phyloP scores from a whole-genome alignment of 2,329 filamentous ascomycete species.

The Ophiostoma ulmi region DNA sequence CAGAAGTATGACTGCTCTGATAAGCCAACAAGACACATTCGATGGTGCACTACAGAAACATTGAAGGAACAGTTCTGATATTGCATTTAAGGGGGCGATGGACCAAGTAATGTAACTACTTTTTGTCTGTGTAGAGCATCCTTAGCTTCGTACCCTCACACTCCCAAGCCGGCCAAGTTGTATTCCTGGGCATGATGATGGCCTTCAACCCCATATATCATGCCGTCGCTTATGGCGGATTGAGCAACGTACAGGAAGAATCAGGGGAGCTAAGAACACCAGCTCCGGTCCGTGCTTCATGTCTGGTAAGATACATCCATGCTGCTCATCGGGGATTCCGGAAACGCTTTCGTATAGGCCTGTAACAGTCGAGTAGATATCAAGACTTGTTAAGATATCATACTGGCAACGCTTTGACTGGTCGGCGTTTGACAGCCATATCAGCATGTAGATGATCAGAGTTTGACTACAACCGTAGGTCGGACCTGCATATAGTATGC shows the following conservation, averaged over 20 bases:
- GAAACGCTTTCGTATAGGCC: neutral
- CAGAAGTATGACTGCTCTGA: neutral
- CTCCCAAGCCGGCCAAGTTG: neutral
- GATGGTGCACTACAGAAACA: neutral
- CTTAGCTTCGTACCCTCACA: neutral
- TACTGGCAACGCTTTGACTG: neutral
- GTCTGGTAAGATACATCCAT: neutral
- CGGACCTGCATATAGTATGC: neutral
- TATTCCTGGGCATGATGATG: conserved; percentile 3
- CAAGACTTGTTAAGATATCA: neutral
- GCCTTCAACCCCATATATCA: neutral
- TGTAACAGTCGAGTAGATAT: neutral
- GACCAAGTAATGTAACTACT: no score
- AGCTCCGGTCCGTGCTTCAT: neutral
- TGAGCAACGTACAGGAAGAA: neutral
- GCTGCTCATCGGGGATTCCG: neutral
- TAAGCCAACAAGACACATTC: neutral
- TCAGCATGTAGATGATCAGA: neutral
- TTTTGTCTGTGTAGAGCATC: neutral
- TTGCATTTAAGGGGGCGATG: no score
- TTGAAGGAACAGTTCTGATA: neutral
- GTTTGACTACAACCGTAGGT: neutral
- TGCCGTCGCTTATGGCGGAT: neutral
- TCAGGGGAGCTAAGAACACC: neutral
- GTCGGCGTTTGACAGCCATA: neutral